Evolutionary conservation across 768 basidiomycete species (phyloP), one percentile per base, ranked within the genome.

Genomic region (Xerocomus spinulosus): DNA sequence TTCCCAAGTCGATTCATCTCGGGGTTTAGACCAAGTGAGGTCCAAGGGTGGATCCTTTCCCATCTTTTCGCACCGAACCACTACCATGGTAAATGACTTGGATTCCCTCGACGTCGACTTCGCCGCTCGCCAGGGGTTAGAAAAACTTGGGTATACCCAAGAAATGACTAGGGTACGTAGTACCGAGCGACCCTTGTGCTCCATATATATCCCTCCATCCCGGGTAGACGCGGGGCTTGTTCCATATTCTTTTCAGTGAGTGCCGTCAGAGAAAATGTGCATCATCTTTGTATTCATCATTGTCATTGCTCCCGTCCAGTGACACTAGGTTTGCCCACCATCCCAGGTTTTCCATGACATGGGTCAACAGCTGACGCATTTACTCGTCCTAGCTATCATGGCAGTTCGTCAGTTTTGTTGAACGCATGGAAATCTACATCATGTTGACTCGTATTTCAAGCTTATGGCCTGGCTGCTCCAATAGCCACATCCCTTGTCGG

Each of bases 181-280:
- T 15, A 12, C 9, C 10, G 5, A 40, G 18, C 34, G 39, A 9
- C 18, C 5, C 17, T 23, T 13, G 20, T 35, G n/a, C 5, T 21
- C n/a, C 5, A 37, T 28, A 38, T 45, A 52, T 25, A 8, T 30
- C 8, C 44, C 25, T 38, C 37, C 18, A 7, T 21, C 18, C 14
- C 35, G 6, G 6, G 10, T 46, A 79, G 79, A 70, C 73, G 14
- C 73, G 79, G 7, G 79, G 79, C 18, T 49, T 79, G 48, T 70
- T 68, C 36, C 79, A 81, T 42, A 72, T 77, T 18, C 60, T 80
- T 24, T 79, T 80, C 67, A 80, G 79, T 80, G 51, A 56, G 79
- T 3, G 9, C 10, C 23, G 17, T 43, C 30, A 12, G 38, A 49
- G 3, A 9, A 44, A 13, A 28, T 14, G 18, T 44, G 45, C 17